Conservation (phyloP, 345 rosid species). For the Pseudoturritis turrita region DNA sequence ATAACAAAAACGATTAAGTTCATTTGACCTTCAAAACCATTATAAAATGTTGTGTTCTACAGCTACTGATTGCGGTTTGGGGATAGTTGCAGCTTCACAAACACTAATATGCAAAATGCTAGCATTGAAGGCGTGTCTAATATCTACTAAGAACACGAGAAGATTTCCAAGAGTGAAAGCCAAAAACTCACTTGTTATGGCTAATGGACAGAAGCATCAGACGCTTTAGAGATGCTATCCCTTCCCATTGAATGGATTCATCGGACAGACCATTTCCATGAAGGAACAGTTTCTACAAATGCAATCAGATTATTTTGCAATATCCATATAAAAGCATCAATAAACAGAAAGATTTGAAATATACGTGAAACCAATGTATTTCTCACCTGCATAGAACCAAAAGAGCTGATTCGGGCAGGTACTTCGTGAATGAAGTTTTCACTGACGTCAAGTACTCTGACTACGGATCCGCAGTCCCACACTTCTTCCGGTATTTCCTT, state of each 20-base stretch:
- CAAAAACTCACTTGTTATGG: constrained; percentile 56
- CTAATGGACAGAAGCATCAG: constrained; percentile 56
- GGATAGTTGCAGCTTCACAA: not conserved
- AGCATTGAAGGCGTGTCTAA: not conserved
- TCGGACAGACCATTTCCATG: constrained; percentile 58
- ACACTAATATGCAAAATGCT: not conserved
- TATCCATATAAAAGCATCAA: not conserved
- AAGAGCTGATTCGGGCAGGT: constrained; percentile 47
- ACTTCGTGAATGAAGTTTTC: constrained; percentile 54
- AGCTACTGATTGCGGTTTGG: not conserved
- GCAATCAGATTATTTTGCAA: not conserved
- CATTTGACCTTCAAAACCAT: not conserved
- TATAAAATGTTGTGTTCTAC: not conserved
- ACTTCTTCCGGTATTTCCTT: constrained; percentile 76
- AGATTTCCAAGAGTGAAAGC: not conserved
- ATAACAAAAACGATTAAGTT: not conserved
- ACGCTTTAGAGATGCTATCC: constrained; percentile 47
- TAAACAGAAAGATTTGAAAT: not conserved
- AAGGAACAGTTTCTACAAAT: constrained; percentile 59
- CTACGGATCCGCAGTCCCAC: constrained; percentile 59
- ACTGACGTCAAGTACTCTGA: constrained; percentile 61
- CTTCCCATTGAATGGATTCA: constrained; percentile 75
- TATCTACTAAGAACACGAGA: not conserved
- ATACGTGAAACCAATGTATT: not conserved
- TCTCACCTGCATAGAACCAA: constrained; percentile 43